Base-by-base conservation (phyloP, 1,284 basidiomycete species). In the Microbotryum saponariae region DNA sequence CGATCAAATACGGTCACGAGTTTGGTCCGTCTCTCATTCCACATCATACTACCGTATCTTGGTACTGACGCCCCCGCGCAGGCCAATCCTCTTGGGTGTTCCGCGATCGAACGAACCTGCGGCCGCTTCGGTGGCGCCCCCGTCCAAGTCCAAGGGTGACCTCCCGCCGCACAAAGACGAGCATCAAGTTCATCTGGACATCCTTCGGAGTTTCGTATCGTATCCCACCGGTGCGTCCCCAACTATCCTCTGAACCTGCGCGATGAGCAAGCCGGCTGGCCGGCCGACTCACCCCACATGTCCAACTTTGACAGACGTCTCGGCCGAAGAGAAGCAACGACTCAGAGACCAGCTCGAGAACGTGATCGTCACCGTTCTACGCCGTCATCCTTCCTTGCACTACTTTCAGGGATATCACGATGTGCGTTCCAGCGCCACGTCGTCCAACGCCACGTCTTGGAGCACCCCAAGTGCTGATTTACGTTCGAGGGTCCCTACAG, bases 391-490 rank as follows among this genome's bases (percentile, higher is more conserved):
- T 0, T 63, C 64, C 1, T 46, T 74, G 59, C 66, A 69, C 33
- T 74, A 74, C 60, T 74, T 74, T 31, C 73, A 74, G 37, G 73
- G 70, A 14, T 71, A 64, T 33, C 62, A 66, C 33, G 60, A 65
- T 29, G 63, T 63, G 20, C n/a, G 62, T 49, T 3, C 6, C 20
- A 25, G 6, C 37, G 3, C 4, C 16, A 3, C 20, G 9, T 21
- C 21, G n/a, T 3, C 6, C 20, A 25, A 6, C 37, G 3, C 4
- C 16, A 3, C 20, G 9, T 21, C 21, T 21, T 6, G 21, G 0
- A 45, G 18, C 18, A 8, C 25, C 25, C 5, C n/a, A 14, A 46
- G n/a, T 25, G n/a, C 60, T 51, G 21, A 58, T 37, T 18, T 16
- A 16, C 10, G 16, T 29, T 29, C n/a, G 55, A 31, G 31, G 9